These are phyloP conservation scores for Zygoascus meyerae DNA, from an alignment of 1,139 yeast genomes.

Conservation along the genomic window DNA sequence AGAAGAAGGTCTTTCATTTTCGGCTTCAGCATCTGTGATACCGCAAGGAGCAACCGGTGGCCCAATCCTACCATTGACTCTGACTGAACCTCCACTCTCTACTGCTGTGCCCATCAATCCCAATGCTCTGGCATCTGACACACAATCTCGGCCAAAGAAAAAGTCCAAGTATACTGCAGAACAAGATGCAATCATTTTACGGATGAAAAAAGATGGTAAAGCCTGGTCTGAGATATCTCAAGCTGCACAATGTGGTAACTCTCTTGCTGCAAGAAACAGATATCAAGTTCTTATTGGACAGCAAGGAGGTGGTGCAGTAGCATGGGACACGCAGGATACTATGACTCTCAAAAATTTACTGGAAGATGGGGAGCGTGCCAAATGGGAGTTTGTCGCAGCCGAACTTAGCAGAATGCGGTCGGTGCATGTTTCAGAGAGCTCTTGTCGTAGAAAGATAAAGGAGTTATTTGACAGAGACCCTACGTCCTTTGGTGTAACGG, in stretches of 20 bases:
- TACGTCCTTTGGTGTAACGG: constrained; percentile 46
- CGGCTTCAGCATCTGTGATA: not conserved
- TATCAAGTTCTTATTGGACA: constrained; percentile 80
- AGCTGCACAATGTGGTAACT: constrained; percentile 57
- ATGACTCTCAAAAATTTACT: constrained; percentile 46
- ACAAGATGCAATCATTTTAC: constrained; percentile 62
- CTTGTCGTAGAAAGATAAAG: constrained; percentile 51
- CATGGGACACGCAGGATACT: constrained; percentile 59
- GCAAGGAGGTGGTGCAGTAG: constrained; percentile 68
- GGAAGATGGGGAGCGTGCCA: constrained; percentile 67
- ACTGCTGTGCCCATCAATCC: constrained; percentile 33
- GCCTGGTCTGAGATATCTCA: constrained; percentile 75
- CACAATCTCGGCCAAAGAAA: constrained; percentile 50
- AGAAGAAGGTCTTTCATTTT: not conserved
- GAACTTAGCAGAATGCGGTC: constrained; percentile 60
- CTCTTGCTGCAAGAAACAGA: constrained; percentile 69
- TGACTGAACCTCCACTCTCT: constrained; percentile 34
- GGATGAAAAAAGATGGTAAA: constrained; percentile 56
- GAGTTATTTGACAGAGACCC: constrained; percentile 55
- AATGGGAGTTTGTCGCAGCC: constrained; percentile 58
- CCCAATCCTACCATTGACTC: constrained; percentile 25
- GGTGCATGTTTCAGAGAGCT: constrained; percentile 47
- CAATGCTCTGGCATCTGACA: constrained; percentile 32
- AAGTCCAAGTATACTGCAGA: constrained; percentile 61
- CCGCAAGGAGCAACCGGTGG: constrained; percentile 9